These are phyloP conservation scores for Cocos nucifera DNA, from an alignment of 176 grass and related monocot species.

Conservation along the genomic window DNA sequence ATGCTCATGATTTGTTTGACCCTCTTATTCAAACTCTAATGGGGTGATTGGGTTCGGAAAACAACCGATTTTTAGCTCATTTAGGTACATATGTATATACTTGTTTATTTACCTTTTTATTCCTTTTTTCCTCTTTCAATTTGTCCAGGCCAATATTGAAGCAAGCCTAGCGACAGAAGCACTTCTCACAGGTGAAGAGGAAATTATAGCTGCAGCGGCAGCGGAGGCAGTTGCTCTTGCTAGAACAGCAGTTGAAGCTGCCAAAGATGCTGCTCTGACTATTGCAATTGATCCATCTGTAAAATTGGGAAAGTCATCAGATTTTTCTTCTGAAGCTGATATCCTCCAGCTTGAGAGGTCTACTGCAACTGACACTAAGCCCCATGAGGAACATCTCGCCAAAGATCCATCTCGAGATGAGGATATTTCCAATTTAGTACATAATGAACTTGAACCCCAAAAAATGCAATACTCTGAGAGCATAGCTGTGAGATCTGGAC, in stretches of 20 bases:
- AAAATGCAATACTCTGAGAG: conserved; percentile 3
- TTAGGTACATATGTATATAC: neutral
- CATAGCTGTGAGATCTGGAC: conserved; percentile 48
- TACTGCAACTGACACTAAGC: neutral
- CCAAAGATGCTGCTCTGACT: conserved; percentile 28
- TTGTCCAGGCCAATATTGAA: conserved; percentile 24
- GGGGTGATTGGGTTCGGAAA: too few species aligned
- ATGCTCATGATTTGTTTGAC: too few species aligned
- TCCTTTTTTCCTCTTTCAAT: neutral
- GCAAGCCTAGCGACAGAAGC: conserved; percentile 29
- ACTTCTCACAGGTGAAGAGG: conserved; percentile 35
- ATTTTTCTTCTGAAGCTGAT: conserved; percentile 19
- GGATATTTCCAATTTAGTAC: conserved; percentile 15
- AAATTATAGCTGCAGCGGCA: conserved; percentile 32
- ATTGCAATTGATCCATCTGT: conserved; percentile 20
- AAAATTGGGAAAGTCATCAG: conserved; percentile 12
- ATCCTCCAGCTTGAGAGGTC: neutral
- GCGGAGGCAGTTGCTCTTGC: conserved; percentile 54
- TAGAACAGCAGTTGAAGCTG: conserved; percentile 47
- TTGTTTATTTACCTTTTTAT: neutral
- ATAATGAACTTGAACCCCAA: conserved; percentile 1
- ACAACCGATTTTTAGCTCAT: neutral
- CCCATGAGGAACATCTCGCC: neutral
- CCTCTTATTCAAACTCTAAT: too few species aligned
- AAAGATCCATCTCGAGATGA: conserved; percentile 25